These are phyloP conservation scores for Curvularia sp. DNA, from an alignment of 2,329 filamentous ascomycete species.

Conservation along the genomic window DNA sequence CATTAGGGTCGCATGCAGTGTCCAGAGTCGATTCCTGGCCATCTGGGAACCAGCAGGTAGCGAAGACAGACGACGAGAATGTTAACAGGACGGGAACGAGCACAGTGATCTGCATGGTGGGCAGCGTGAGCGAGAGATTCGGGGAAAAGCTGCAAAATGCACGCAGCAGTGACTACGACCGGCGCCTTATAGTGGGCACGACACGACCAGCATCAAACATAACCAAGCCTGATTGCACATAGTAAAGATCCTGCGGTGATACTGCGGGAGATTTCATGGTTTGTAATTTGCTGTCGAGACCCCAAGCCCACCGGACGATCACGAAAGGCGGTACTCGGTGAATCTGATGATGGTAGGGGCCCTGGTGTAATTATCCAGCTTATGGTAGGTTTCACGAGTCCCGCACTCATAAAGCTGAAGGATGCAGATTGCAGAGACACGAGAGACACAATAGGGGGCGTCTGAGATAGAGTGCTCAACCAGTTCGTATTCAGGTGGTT, in stretches of 20 bases:
- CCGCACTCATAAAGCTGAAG: neutral
- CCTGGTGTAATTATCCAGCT: neutral
- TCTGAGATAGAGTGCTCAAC: neutral
- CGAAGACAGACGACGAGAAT: slow-evolving; percentile 13
- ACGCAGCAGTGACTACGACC: neutral
- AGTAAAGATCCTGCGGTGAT: slow-evolving; percentile 1
- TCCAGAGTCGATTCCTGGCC: slow-evolving; percentile 17
- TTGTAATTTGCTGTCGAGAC: slow-evolving; percentile 4
- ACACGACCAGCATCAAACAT: neutral
- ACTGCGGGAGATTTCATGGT: neutral
- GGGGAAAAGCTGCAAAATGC: neutral
- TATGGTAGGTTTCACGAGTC: neutral
- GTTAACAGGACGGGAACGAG: neutral
- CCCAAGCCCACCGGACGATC: neutral
- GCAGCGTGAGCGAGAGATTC: neutral
- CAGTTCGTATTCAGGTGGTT: neutral
- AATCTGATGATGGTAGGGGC: neutral
- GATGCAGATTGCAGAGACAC: neutral
- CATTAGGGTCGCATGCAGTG: slow-evolving; percentile 28
- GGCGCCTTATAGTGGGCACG: slow-evolving; percentile 12
- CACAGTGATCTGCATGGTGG: slow-evolving; percentile 3
- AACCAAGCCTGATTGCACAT: slow-evolving; percentile 3
- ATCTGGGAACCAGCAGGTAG: slow-evolving; percentile 30
- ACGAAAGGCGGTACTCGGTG: slow-evolving; percentile 5
- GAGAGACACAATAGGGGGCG: neutral